Evolutionary conservation across 306 rosid species (phyloP), one percentile per base, ranked within the genome.

Genomic region (Dalbergia cultrata): DNA sequence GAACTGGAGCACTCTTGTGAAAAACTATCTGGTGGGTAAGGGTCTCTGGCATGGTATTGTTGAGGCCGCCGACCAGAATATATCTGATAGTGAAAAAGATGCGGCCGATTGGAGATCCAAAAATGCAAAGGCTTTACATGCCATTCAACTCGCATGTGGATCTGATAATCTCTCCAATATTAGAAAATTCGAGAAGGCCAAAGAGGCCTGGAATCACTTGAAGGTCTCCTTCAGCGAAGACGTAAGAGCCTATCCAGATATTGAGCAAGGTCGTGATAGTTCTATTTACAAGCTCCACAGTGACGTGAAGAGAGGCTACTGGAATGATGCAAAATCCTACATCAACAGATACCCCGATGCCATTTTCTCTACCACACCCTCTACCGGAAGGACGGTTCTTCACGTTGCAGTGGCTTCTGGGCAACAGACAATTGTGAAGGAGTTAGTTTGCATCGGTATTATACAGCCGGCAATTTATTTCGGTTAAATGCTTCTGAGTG

Each of bases 1-100:
- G n/a, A 62, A 31, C 44, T 62, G 67, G 67, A 62, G 67, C 43
- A 16, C 21, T 37, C 67, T 62, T 1, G 12, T 62, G 67, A 14
- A 14, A 14, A 62, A 33, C 67, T 62, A 62, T 14, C 41, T 62
- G 19, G 14, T 6, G 44, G 67, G 67, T 0, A 11, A 62, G 0
- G 19, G 19, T 3, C 67, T 62, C 2, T 62, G 67, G 67, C 14
- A 33, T 5, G 2, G 5, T 6, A 1, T 62, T 33, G 17, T 62
- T 2, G 47, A 26, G 39, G 65, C 2, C 4, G 12, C 41, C 41
- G 14, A 5, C 2, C 14, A 52, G n/a, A n/a, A n/a, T n/a, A n/a
- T n/a, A 1, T 4, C 7, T 12, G 16, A 52, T 13, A 6, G 8
- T 1, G 16, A 3, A 14, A 3, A 3, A 14, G 7, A 50, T 13